Conservation (phyloP, 1,284 basidiomycete genomes). For the Irpex lacteus region DNA sequence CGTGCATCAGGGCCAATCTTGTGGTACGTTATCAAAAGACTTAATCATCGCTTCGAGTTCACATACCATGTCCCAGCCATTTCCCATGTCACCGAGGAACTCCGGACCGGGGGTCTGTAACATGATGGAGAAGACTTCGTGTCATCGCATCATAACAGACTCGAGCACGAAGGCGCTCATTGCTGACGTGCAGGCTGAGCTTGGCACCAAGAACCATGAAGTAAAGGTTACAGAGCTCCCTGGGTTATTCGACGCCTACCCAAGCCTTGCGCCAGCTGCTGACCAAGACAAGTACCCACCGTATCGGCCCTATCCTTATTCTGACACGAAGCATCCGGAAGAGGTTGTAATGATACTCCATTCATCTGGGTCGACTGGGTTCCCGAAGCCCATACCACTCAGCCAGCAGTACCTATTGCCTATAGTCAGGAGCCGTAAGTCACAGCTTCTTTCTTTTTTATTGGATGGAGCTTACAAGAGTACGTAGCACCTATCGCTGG, state of each 20-base stretch:
- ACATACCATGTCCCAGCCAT: conserved; percentile 25
- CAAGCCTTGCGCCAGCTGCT: conserved; percentile 1
- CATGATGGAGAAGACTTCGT: conserved; percentile 22
- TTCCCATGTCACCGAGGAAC: conserved; percentile 33
- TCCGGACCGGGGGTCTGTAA: conserved; percentile 29
- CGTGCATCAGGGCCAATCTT: conserved; percentile 9
- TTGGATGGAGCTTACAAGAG: not conserved
- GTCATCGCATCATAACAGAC: conserved; percentile 17
- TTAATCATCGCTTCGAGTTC: not conserved
- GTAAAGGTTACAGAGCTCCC: conserved; percentile 17
- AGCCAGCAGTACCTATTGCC: conserved; percentile 12
- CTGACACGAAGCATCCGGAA: not conserved
- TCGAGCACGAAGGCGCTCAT: conserved; percentile 10
- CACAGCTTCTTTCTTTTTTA: not conserved
- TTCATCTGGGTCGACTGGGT: conserved; percentile 23
- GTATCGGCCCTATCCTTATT: conserved; percentile 10
- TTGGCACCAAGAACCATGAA: conserved; percentile 3
- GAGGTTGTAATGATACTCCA: conserved; percentile 18
- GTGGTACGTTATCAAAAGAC: conserved; percentile 1
- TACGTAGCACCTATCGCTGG: conserved; percentile 4
- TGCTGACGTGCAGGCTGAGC: conserved; percentile 10
- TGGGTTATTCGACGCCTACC: conserved; percentile 15
- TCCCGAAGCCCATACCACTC: conserved; percentile 21
- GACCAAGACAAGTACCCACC: not conserved
- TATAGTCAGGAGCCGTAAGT: conserved; percentile 7